phyloP scores from a whole-genome alignment of 208 protist species.

The Trypanosoma scelopori region DNA sequence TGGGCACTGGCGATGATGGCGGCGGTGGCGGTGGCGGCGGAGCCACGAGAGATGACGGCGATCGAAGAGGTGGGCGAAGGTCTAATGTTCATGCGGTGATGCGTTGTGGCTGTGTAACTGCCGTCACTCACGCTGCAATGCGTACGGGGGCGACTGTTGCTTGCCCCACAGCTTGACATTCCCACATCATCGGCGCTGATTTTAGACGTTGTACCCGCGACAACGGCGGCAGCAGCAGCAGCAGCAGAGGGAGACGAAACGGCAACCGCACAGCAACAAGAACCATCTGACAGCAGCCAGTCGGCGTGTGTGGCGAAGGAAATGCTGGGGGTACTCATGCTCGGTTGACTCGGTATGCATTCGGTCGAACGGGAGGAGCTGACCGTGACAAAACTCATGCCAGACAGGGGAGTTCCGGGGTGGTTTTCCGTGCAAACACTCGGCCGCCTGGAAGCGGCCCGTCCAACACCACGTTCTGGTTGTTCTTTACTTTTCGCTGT shows the following conservation, averaged over 20 bases:
- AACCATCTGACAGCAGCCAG: slow-evolving; percentile 3
- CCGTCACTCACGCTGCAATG: slow-evolving; percentile 10
- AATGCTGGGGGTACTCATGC: slow-evolving; percentile 6
- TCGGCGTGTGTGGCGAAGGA: slow-evolving; percentile 4
- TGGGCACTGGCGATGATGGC: too few species aligned
- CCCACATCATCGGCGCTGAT: slow-evolving; percentile 15
- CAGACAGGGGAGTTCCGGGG: background rate
- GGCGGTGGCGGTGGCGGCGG: background rate
- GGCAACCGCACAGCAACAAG: background rate
- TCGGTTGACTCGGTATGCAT: slow-evolving; percentile 1
- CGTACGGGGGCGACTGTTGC: slow-evolving; percentile 18
- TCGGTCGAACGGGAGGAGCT: slow-evolving; percentile 23
- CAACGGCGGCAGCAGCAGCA: background rate
- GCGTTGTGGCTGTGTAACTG: slow-evolving; percentile 9
- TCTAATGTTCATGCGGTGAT: background rate
- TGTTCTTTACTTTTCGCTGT: background rate
- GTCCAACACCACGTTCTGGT: background rate
- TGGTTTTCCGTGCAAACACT: too few species aligned
- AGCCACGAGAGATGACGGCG: background rate
- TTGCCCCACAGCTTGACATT: slow-evolving; percentile 27
- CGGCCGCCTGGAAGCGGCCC: background rate
- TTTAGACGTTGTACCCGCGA: slow-evolving; percentile 3
- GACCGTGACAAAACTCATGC: slow-evolving; percentile 20
- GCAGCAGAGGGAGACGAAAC: background rate
- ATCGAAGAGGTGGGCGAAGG: background rate